Evolutionary conservation across 768 basidiomycete species (phyloP).

Genomic region (Postia placenta): DNA sequence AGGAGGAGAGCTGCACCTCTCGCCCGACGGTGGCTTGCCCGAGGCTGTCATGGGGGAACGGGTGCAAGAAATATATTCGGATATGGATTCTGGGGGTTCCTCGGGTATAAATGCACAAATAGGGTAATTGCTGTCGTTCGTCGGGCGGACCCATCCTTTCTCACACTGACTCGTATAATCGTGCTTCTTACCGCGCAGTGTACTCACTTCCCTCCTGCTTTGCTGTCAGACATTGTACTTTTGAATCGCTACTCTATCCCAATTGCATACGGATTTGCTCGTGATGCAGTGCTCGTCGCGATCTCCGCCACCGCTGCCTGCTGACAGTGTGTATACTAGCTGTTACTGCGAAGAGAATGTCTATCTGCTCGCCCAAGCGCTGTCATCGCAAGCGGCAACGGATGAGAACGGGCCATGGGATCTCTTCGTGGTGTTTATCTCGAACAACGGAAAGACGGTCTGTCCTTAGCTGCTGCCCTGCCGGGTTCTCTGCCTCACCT

Average conservation of each 20-base stretch:
- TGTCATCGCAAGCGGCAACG: slow-evolving; percentile 18
- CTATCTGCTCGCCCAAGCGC: slow-evolving; percentile 47
- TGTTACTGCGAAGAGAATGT: slow-evolving; percentile 74
- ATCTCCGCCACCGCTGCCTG: slow-evolving; percentile 29
- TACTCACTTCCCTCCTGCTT: not conserved
- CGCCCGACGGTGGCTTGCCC: not conserved
- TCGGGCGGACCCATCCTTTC: slow-evolving; percentile 1
- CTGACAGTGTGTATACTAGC: slow-evolving; percentile 43
- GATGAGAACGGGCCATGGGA: slow-evolving; percentile 36
- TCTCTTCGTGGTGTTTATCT: slow-evolving; percentile 55
- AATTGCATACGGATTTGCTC: no score
- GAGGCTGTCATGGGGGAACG: not conserved
- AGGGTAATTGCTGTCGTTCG: slow-evolving; percentile 2
- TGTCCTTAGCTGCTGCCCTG: slow-evolving; percentile 11
- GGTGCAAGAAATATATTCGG: not conserved
- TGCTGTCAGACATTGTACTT: no score
- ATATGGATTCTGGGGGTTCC: not conserved
- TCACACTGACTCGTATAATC: slow-evolving; percentile 2
- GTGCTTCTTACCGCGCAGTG: not conserved
- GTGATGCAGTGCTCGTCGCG: no score
- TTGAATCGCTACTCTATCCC: no score
- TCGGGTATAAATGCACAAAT: not conserved
- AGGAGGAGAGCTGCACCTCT: no score
- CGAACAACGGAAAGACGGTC: slow-evolving; percentile 55
- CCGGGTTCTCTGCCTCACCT: not conserved